Conservation (phyloP, 129 eudicot genomes). For the Artemisia annua region DNA sequence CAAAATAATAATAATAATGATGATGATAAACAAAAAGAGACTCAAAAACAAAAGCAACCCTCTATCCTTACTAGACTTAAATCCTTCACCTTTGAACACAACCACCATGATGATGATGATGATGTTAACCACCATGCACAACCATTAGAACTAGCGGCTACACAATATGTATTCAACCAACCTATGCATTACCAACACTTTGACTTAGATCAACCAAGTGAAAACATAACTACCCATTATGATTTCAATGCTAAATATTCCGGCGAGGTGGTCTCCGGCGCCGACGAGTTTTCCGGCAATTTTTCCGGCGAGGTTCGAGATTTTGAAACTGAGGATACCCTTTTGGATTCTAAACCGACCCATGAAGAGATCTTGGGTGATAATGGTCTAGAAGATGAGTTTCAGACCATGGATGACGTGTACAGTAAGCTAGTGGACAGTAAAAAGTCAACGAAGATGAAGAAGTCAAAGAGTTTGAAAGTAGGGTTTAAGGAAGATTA, state of each 20-base stretch:
- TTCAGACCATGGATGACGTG: slow-evolving; percentile 64
- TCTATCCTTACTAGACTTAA: slow-evolving; percentile 73
- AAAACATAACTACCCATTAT: too few species aligned
- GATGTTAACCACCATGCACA: not conserved
- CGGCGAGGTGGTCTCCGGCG: too few species aligned
- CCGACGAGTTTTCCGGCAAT: too few species aligned
- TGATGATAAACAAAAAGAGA: not conserved
- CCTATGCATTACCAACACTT: too few species aligned
- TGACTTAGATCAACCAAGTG: too few species aligned
- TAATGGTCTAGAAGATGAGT: slow-evolving; percentile 22
- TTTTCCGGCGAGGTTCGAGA: not conserved
- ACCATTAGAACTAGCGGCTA: slow-evolving; percentile 16
- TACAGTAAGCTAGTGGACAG: slow-evolving; percentile 57
- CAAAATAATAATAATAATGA: slow-evolving; percentile 13
- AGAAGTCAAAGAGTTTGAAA: slow-evolving; percentile 74
- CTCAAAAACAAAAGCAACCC: slow-evolving; percentile 22
- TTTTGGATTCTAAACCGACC: not conserved
- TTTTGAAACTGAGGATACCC: not conserved
- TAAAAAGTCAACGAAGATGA: slow-evolving; percentile 67
- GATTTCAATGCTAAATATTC: not conserved
- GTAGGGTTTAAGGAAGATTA: slow-evolving; percentile 57
- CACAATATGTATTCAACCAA: too few species aligned
- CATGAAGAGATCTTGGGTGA: not conserved
- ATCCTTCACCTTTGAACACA: slow-evolving; percentile 53
- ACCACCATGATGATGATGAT: too few species aligned